Base-by-base conservation (phyloP, 164 flowering plant species). In the Vitis cinerea region DNA sequence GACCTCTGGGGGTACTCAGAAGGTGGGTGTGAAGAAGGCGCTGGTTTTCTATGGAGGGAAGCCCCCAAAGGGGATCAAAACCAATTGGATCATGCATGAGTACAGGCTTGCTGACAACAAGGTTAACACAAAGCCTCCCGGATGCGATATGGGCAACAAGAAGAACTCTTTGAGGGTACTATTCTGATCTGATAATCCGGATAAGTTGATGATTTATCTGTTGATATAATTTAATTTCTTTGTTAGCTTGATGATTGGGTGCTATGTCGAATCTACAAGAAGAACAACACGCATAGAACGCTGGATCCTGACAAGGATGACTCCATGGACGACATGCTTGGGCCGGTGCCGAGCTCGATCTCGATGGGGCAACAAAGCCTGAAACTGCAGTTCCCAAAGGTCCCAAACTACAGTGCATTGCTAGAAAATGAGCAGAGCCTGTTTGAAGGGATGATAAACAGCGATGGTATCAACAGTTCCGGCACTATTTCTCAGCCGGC, bases 11-110 rank as follows among this genome's bases (percentile, higher is more conserved):
- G 92, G 97, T 37, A 81, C 81, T 17, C 92, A 88, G 62, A 90
- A 87, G 69, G 86, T 91, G 19, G 98, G 98, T 1, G 97, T 93
- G 17, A 93, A 91, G 79, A 93, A 93, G 70, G 95, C 98, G 0
- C 86, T 93, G 6, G 98, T 93, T 4, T 93, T 93, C 74, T 93
- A 93, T 58, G 86, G 90, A 60, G 98, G 98, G 1, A 87, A 83
- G 74, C 97, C 98, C 0, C 97, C 98, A 0, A 91, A 88, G 71
- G 98, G 98, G 14, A 74, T 87, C 54, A 93, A 93, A 62, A 91
- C 95, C 59, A 87, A 87, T 68, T 93, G 98, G 98, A 91, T 93
- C 75, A 93, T 93, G 98, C 98, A 93, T 65, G 98, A 93, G 62
- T 93, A 91, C 27, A 77, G 98, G 3, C 84, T 91, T 7, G 73